Evolutionary conservation across 2,329 filamentous ascomycete species (phyloP), one percentile per base, ranked within the genome.

Genomic region (Biscogniauxia marginata): DNA sequence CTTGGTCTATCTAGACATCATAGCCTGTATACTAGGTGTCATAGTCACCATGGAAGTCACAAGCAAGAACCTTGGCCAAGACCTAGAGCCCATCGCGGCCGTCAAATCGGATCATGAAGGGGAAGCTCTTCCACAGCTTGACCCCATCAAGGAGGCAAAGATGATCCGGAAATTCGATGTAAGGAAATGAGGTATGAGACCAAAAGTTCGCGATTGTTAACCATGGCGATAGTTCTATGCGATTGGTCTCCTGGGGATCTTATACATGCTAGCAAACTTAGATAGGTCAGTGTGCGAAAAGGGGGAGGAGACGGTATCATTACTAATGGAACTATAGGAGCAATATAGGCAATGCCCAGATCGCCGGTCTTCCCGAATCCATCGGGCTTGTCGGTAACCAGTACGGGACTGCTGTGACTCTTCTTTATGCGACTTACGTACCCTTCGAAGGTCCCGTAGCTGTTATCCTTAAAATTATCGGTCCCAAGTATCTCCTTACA

Each of bases 381-480:
- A 63, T 74, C n/a, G 62, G 67, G 13, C 66, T 71, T 43, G 64
- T 63, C 7, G 59, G 68, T 11, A 60, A 68, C 45, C 59, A 70
- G 49, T 73, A 70, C 48, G 68, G 69, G 3, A 72, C 65, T 1
- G 70, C 71, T 8, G 63, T 71, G 6, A 69, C 70, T 39, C 62
- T 73, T 53, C 67, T 71, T 46, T 73, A 69, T 50, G 69, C 67
- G 9, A 70, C 69, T 8, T 71, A 71, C n/a, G 68, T 71, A 16
- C 64, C 68, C 1, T 63, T 71, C 49, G 69, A 72, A 53, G 67
- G 61, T 1, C 69, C 70, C 4, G 65, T 68, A 49, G 65, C 66
- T 30, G 63, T 74, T 39, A 50, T 72, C 24, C 66, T 73, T 50
- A 71, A 71, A 62, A 61, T 65, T 22, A 59, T 73, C 25, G 70